Percentiles rank a stretch among this genome's conserved stretches.
Conservation (phyloP, 2,329 filamentous ascomycete genomes). For the Coniella vitis region DNA sequence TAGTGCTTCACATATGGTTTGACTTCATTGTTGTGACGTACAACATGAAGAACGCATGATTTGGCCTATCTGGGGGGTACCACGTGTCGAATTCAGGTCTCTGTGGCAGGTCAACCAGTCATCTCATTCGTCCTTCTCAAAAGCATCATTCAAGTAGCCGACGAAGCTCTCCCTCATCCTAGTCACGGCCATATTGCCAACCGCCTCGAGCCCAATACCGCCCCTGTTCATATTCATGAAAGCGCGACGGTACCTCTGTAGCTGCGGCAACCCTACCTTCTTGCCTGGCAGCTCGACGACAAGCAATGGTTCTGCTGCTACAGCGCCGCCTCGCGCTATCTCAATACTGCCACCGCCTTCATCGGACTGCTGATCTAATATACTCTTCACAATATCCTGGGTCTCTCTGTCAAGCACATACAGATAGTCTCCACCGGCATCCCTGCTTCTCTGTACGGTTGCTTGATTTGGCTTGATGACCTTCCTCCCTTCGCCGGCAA, state of each 20-base stretch:
- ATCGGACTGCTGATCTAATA: conserved; percentile 63
- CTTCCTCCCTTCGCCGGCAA: conserved; percentile 58
- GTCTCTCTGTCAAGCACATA: conserved; percentile 75
- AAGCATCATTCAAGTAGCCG: conserved; percentile 58
- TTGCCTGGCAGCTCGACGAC: conserved; percentile 59
- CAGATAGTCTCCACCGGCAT: conserved; percentile 66
- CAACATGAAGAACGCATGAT: not conserved
- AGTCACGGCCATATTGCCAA: conserved; percentile 45
- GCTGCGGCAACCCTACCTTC: conserved; percentile 62
- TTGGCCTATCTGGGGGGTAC: conserved; percentile 8
- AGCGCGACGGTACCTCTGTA: conserved; percentile 71
- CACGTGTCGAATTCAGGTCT: conserved; percentile 2
- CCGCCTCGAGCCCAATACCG: conserved; percentile 53
- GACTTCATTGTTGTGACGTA: too few relatives aligned
- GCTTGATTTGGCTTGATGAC: conserved; percentile 67
- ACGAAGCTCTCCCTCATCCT: conserved; percentile 59
- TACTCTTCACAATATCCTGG: conserved; percentile 64
- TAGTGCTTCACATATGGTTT: too few relatives aligned
- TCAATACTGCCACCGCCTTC: conserved; percentile 54
- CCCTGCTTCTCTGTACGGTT: conserved; percentile 56
- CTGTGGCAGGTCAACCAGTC: not conserved
- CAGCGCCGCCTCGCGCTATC: conserved; percentile 32
- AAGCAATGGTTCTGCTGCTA: conserved; percentile 38
- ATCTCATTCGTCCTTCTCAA: conserved; percentile 48
- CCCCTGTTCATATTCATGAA: conserved; percentile 71